Percentiles rank a stretch among this genome's conserved stretches.
phyloP scores from a whole-genome alignment of 1,284 basidiomycete genomes.

The Porodaedalea pini region DNA sequence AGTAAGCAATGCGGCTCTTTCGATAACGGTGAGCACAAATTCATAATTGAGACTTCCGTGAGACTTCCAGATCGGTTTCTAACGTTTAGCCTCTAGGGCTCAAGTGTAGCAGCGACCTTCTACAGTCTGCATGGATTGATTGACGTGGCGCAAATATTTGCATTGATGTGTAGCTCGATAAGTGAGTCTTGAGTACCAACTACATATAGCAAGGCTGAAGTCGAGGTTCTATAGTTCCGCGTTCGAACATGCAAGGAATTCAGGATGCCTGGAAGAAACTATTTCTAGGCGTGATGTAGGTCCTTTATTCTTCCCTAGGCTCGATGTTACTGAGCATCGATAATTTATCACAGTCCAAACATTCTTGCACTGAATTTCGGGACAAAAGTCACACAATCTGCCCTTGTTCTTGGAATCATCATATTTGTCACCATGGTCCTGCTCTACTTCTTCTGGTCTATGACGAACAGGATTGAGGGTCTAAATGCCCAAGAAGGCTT shows the following conservation, averaged over 20 bases:
- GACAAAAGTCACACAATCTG: conserved; percentile 47
- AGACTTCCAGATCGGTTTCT: neutral
- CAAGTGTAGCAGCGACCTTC: conserved; percentile 59
- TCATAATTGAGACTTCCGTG: no score
- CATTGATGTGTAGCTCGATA: conserved; percentile 61
- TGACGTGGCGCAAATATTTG: conserved; percentile 68
- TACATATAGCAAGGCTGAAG: neutral
- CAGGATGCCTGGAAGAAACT: conserved; percentile 50
- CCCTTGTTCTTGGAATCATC: conserved; percentile 53
- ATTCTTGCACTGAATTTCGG: conserved; percentile 66
- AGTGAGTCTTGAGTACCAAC: conserved; percentile 35
- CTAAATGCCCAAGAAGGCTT: conserved; percentile 54
- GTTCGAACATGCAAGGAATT: conserved; percentile 34
- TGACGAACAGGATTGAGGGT: conserved; percentile 45
- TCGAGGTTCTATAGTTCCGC: conserved; percentile 37
- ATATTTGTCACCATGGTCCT: conserved; percentile 50
- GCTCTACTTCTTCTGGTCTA: conserved; percentile 53
- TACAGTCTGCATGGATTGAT: conserved; percentile 67
- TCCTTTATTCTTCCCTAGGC: conserved; percentile 20
- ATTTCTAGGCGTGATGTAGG: conserved; percentile 65
- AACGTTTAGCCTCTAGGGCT: conserved; percentile 44
- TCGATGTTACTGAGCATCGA: conserved; percentile 9
- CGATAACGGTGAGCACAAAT: conserved; percentile 45
- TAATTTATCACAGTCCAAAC: conserved; percentile 50
- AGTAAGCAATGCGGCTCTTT: conserved; percentile 41